Evolutionary conservation across 1,284 basidiomycete species (phyloP), one percentile per base, ranked within the genome.

Genomic region (Ceratobasidium papillatum): DNA sequence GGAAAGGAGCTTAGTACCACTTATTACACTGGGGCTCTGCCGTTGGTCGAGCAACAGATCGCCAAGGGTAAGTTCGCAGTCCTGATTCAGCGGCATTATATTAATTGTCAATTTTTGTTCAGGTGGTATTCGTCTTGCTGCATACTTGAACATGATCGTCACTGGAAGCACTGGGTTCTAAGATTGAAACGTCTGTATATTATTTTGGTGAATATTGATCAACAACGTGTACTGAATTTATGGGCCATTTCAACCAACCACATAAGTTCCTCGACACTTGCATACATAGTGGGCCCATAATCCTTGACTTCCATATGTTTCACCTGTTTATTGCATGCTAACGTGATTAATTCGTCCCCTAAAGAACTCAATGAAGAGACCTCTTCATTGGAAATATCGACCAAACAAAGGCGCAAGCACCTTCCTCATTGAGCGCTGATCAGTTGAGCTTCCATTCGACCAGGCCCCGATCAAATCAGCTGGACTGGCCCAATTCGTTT

Each of bases 131-230:
- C 69, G 76, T 17, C 59, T 77, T 14, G 76, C 76, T 9, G 75
- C 72, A n/a, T 76, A 58, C 27, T 61, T 77, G 62, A 77, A 77
- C 51, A 66, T 41, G 43, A 76, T 77, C 34, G 76, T 63, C 34
- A 66, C 74, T 11, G 76, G 76, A 25, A 68, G 34, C 22, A 43
- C 69, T 25, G 74, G 74, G 22, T 73, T 76, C 43, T 69, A 45
- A 68, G 25, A 59, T 68, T 22, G 9, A 17, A 25, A 19, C 27
- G 34, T 62, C 14, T 45, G 36, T 62, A 19, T 7, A 34, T 12
- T 34, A 36, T 19, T 36, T 32, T 17, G 8, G 4, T 7, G 19
- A 47, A 3, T 47, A 4, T 47, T 19, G 3, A 47, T n/a, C n/a
- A n/a, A 41, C 7, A 41, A 41, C 14, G 5, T 41, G 14, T 14